Conservation (phyloP, 2,329 filamentous ascomycete genomes). For the Pyricularia sp. region DNA sequence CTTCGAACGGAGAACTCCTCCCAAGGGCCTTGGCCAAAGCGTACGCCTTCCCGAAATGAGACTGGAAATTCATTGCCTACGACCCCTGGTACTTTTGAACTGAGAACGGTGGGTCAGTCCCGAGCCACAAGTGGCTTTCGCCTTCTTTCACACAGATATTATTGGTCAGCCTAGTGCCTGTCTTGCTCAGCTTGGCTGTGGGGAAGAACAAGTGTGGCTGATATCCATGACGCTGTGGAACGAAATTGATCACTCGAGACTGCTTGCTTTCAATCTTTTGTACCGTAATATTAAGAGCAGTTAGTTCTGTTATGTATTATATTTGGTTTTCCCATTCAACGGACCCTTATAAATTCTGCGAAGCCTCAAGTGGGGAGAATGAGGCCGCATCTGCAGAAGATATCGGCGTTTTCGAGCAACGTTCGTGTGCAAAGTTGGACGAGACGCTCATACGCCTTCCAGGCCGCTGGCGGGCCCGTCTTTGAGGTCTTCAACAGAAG, state of each 20-base stretch:
- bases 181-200: background rate
- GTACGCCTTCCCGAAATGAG: background rate
- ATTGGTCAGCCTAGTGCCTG: background rate
- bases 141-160: background rate
- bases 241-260: background rate
- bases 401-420: conserved; percentile 12
- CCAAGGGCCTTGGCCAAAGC: background rate
- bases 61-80: background rate
- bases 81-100: background rate
- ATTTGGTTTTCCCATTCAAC: background rate
- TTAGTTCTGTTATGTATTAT: background rate
- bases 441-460: conserved; percentile 58
- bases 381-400: conserved; percentile 5
- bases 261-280: background rate
- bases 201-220: background rate
- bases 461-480: conserved; percentile 61
- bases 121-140: background rate
- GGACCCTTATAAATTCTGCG: background rate
- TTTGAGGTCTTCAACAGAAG: conserved; percentile 85
- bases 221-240: background rate
- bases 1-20: background rate
- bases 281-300: background rate
- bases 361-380: conserved; percentile 6
- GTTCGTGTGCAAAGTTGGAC: conserved; percentile 28
- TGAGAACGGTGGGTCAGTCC: background rate